A percentile compares a stretch with the other conserved stretches of the same genome.
Conservation (phyloP, 1,284 basidiomycete genomes). For the Microbotryum lychnidis-dioicae region DNA sequence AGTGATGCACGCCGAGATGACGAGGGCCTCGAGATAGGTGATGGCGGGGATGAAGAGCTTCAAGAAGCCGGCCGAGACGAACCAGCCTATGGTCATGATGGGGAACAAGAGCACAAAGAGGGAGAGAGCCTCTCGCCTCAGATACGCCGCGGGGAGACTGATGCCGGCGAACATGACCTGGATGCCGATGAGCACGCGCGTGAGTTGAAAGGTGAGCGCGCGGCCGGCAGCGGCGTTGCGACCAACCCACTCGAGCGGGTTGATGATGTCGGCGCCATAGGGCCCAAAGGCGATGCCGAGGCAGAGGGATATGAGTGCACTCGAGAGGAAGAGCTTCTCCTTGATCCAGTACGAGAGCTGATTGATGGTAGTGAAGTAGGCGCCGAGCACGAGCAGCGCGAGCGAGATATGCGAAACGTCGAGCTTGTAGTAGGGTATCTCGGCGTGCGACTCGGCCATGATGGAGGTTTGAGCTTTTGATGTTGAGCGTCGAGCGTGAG, state of each 20-base stretch:
- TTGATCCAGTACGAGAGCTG: constrained; percentile 43
- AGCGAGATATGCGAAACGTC: constrained; percentile 6
- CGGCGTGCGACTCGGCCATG: no score
- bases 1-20: constrained; percentile 42
- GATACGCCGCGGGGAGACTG: constrained; percentile 35
- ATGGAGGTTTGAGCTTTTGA: no score
- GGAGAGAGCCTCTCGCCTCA: constrained; percentile 36
- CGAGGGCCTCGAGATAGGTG: constrained; percentile 40
- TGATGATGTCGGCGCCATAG: constrained; percentile 3
- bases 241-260: not conserved
- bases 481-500: no score
- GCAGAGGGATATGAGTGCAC: constrained; percentile 18
- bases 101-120: constrained; percentile 39
- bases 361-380: constrained; percentile 36
- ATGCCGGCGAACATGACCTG: constrained; percentile 42
- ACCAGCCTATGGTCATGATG: constrained; percentile 43
- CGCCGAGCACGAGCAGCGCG: constrained; percentile 16
- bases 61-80: constrained; percentile 39
- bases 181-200: constrained; percentile 38
- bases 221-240: not conserved
- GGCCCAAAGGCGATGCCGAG: constrained; percentile 15
- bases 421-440: no score
- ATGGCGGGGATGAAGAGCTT: constrained; percentile 39
- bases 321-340: constrained; percentile 42
- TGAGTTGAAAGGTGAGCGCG: not conserved